Evolutionary conservation across 2,329 filamentous ascomycete genomes (phyloP).

Genomic region (Apiospora aurea): DNA sequence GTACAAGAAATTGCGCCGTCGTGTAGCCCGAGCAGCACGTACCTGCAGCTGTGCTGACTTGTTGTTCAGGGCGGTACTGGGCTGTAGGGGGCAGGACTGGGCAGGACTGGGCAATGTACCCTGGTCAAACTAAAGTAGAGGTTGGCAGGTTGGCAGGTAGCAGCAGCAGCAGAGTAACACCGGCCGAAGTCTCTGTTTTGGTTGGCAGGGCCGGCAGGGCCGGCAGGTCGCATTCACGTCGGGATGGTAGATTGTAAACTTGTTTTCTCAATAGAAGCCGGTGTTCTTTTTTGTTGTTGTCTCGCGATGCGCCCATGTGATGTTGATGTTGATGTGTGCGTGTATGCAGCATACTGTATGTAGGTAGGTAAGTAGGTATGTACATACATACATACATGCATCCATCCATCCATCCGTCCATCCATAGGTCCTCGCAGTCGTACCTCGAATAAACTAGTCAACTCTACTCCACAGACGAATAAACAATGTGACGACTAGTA

Average conservation of each 20-base stretch:
- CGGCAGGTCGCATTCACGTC: background rate
- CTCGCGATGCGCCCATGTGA: background rate
- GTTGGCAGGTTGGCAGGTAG: constrained; percentile 9
- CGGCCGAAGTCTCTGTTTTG: background rate
- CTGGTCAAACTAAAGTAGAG: background rate
- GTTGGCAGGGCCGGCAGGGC: background rate
- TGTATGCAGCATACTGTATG: no score
- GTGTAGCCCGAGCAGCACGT: background rate
- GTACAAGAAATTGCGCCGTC: background rate
- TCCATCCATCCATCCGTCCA: no score
- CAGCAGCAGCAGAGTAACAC: background rate
- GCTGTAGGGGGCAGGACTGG: no score
- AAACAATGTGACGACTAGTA: no score
- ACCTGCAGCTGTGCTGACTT: background rate
- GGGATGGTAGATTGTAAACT: background rate
- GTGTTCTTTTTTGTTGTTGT: background rate
- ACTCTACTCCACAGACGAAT: no score
- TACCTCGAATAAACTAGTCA: no score
- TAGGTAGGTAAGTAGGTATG: no score
- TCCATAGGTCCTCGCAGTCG: no score
- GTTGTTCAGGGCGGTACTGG: no score
- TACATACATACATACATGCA: background rate
- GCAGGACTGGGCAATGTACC: background rate
- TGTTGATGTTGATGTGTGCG: background rate
- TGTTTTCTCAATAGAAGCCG: background rate